phyloP scores from a whole-genome alignment of 2,329 filamentous ascomycete genomes.

The Aspergillus pseudonomiae region DNA sequence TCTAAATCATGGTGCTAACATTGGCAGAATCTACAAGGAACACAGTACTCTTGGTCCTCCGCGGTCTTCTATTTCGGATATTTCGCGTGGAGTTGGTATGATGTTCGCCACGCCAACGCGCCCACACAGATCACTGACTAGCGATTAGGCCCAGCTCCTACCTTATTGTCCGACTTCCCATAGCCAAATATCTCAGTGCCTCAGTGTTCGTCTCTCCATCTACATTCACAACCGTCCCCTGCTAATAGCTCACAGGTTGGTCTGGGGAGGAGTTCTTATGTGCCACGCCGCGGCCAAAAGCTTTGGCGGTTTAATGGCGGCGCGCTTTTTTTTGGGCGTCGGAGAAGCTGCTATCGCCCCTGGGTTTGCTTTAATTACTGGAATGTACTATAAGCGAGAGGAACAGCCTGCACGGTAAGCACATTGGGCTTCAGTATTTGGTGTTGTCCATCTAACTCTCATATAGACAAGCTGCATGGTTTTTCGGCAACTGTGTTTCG shows the following conservation, averaged over 20 bases:
- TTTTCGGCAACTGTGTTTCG: conserved; percentile 37
- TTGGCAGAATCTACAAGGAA: conserved; percentile 27
- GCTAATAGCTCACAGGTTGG: conserved; percentile 13
- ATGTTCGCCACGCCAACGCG: too few species aligned
- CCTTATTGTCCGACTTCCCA: conserved; percentile 37
- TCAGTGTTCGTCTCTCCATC: conserved; percentile 29
- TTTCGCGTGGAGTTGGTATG: conserved; percentile 39
- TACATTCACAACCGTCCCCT: conserved; percentile 4
- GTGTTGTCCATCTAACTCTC: not conserved
- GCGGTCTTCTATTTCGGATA: conserved; percentile 42
- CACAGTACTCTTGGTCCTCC: conserved; percentile 35
- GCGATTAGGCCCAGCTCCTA: conserved; percentile 35
- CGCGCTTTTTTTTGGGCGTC: conserved; percentile 42
- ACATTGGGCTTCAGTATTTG: not conserved
- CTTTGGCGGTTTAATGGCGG: conserved; percentile 41
- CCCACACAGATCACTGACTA: not conserved
- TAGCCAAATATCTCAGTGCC: conserved; percentile 33
- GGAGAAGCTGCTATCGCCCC: conserved; percentile 34
- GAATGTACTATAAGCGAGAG: conserved; percentile 39
- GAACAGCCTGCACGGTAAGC: conserved; percentile 34
- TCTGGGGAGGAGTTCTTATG: conserved; percentile 39
- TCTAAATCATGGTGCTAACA: conserved; percentile 2
- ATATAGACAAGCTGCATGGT: conserved; percentile 38
- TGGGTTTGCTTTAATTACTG: conserved; percentile 42
- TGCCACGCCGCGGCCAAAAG: conserved; percentile 34